Evolutionary conservation across 2,329 filamentous ascomycete species (phyloP).

Genomic region (Dryadomyces quercivorus): DNA sequence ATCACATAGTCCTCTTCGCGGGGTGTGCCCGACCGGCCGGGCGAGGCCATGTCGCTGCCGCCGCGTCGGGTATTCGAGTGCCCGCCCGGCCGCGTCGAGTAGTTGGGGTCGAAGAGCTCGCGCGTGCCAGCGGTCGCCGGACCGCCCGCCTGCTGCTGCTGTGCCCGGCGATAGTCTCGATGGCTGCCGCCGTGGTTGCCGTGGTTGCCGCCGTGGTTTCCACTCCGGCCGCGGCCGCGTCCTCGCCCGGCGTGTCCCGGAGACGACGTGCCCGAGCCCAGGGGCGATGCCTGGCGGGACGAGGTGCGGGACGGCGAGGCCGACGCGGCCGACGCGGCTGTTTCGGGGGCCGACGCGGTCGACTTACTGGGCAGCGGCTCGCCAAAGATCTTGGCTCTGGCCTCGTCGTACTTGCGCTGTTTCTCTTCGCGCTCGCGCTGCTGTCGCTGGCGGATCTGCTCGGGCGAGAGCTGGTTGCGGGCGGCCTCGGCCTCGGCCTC

Average conservation of each 20-base stretch:
- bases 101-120: constrained; percentile 70
- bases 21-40: constrained; percentile 31
- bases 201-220: constrained; percentile 11
- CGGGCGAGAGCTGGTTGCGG: constrained; percentile 52
- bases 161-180: too few species aligned
- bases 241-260: constrained; percentile 16
- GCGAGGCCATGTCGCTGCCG: constrained; percentile 1
- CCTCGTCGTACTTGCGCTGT: constrained; percentile 81
- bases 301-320: constrained; percentile 13
- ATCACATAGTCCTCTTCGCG: constrained; percentile 56
- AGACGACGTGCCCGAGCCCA: background rate
- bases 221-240: constrained; percentile 32
- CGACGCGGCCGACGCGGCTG: background rate
- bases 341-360: constrained; percentile 12
- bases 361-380: constrained; percentile 21
- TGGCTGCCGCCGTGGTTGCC: constrained; percentile 16
- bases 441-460: constrained; percentile 68
- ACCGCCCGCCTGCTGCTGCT: background rate
- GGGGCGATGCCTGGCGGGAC: constrained; percentile 48
- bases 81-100: constrained; percentile 49
- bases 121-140: constrained; percentile 19
- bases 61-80: constrained; percentile 19
- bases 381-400: constrained; percentile 76
- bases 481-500: constrained; percentile 58
- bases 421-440: constrained; percentile 77